These are phyloP conservation scores for Ceratocystis variospora DNA, from an alignment of 2,329 filamentous ascomycete genomes.

Conservation along the genomic window DNA sequence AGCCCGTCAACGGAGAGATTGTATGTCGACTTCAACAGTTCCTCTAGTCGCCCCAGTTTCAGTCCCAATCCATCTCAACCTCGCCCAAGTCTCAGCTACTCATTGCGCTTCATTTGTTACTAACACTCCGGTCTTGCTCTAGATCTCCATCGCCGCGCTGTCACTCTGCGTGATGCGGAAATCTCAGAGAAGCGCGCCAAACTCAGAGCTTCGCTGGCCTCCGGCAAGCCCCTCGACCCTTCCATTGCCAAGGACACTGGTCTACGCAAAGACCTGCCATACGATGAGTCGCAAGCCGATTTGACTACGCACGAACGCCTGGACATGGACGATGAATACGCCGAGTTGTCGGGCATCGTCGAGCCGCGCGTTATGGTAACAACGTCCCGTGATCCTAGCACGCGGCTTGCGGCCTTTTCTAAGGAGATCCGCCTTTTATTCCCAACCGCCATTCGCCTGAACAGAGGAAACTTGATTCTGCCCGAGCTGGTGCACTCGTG, in stretches of 20 bases:
- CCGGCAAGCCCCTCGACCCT: conserved; percentile 72
- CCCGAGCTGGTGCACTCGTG: conserved; percentile 74
- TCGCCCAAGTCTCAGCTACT: not conserved
- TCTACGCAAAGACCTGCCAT: conserved; percentile 78
- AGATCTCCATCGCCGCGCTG: conserved; percentile 74
- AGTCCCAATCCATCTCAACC: not conserved
- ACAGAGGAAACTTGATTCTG: conserved; percentile 79
- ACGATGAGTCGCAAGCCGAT: conserved; percentile 70
- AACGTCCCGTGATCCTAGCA: conserved; percentile 76
- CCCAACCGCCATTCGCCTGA: conserved; percentile 75
- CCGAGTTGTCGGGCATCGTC: conserved; percentile 75
- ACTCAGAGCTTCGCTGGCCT: conserved; percentile 71
- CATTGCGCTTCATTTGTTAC: not conserved
- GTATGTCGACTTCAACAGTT: conserved; percentile 18
- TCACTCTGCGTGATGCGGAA: conserved; percentile 79
- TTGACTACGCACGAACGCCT: conserved; percentile 53
- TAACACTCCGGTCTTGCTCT: not conserved
- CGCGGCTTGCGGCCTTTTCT: conserved; percentile 72
- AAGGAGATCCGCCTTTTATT: conserved; percentile 80
- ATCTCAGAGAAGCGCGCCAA: conserved; percentile 84
- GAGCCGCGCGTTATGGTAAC: conserved; percentile 78
- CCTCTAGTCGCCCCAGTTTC: not conserved
- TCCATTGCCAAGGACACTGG: conserved; percentile 74
- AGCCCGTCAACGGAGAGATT: conserved; percentile 32
- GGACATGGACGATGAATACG: conserved; percentile 79